Conservation (phyloP, 192 early-diverging fungal species). For the Haplosporangium gracile region DNA sequence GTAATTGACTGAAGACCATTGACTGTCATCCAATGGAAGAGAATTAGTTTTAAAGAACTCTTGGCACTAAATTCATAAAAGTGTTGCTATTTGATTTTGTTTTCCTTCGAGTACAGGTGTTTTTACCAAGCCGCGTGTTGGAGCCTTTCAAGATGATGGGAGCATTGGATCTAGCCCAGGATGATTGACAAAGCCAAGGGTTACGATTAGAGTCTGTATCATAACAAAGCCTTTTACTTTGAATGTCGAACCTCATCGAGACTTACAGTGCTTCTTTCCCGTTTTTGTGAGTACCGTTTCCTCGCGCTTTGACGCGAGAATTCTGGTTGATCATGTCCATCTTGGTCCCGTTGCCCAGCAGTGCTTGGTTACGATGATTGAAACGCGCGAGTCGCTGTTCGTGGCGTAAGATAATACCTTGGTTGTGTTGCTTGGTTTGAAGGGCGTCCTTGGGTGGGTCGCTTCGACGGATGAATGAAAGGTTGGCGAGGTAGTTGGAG, state of each 20-base stretch:
- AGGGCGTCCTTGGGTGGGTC: background rate
- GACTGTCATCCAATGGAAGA: conserved; percentile 34
- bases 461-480: conserved; percentile 22
- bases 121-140: conserved; percentile 49
- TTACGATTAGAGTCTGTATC: background rate
- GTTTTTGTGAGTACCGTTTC: conserved; percentile 28
- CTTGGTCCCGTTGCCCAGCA: conserved; percentile 4
- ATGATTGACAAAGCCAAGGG: background rate
- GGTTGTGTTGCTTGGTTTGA: conserved; percentile 22
- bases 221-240: background rate
- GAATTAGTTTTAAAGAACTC: background rate
- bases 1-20: conserved; percentile 70
- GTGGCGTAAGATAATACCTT: conserved; percentile 21
- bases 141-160: conserved; percentile 49
- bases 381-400: conserved; percentile 43
- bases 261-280: conserved; percentile 37
- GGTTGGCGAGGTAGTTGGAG: conserved; percentile 23
- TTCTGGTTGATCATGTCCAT: conserved; percentile 31
- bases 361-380: conserved; percentile 23
- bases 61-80: background rate
- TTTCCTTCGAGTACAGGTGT: too few species aligned
- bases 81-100: background rate
- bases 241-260: background rate
- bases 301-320: conserved; percentile 19
- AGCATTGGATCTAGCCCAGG: background rate